phyloP scores from a whole-genome alignment of 495 filamentous ascomycete genomes.

The Aspergillus leporis region DNA sequence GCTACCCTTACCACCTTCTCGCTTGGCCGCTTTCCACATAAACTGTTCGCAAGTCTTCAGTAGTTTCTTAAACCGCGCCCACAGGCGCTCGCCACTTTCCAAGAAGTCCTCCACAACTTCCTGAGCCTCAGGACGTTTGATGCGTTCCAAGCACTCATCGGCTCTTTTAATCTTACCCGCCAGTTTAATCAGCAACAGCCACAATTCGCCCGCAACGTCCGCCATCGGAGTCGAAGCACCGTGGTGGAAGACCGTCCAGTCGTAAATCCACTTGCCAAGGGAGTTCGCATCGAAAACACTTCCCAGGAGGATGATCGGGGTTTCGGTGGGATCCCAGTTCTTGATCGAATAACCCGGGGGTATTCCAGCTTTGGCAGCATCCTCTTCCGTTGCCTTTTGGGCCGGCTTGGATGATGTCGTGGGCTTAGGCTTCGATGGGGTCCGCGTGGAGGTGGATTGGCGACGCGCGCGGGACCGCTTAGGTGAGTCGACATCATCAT shows the following conservation, averaged over 20 bases:
- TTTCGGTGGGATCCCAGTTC: constrained; percentile 97
- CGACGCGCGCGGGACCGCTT: constrained; percentile 48
- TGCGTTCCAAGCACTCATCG: constrained; percentile 74
- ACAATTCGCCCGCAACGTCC: constrained; percentile 91
- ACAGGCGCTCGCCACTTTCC: constrained; percentile 85
- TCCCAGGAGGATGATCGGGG: constrained; percentile 88
- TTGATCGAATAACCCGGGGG: constrained; percentile 92
- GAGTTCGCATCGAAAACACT: constrained; percentile 98
- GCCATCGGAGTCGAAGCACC: constrained; percentile 83
- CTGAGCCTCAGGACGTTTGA: constrained; percentile 67
- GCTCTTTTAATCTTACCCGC: constrained; percentile 93
- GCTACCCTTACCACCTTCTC: constrained; percentile 57
- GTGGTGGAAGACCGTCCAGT: constrained; percentile 96
- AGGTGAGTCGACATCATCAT: constrained; percentile 45
- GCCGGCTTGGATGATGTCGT: constrained; percentile 46
- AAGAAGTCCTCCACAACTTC: constrained; percentile 91
- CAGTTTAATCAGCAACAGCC: constrained; percentile 94
- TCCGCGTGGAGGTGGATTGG: constrained; percentile 52
- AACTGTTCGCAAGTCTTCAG: constrained; percentile 89
- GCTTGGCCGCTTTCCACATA: constrained; percentile 81
- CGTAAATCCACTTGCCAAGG: constrained; percentile 98
- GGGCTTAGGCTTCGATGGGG: constrained; percentile 46
- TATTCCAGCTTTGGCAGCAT: constrained; percentile 78
- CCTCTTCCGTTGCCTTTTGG: constrained; percentile 79
- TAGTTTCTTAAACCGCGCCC: constrained; percentile 80